Conservation (phyloP, 208 protist genomes). For the Crithidia fasciculata region DNA sequence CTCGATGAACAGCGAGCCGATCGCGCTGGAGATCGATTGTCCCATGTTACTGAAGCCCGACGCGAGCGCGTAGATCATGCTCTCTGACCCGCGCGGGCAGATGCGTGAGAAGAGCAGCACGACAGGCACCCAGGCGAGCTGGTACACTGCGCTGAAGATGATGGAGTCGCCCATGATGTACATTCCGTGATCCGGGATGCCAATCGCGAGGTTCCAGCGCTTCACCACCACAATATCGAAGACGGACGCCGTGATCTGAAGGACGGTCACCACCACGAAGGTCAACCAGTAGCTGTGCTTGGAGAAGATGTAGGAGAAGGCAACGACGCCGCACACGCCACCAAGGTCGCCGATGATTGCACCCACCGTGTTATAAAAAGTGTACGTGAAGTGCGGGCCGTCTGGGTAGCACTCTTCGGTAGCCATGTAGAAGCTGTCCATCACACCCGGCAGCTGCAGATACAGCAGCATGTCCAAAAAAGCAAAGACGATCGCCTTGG, state of each 20-base stretch:
- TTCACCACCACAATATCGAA: slow-evolving; percentile 75
- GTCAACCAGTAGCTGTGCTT: slow-evolving; percentile 54
- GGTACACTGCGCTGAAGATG: slow-evolving; percentile 57
- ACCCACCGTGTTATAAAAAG: slow-evolving; percentile 58
- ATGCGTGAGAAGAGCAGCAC: slow-evolving; percentile 79
- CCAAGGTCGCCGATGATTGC: slow-evolving; percentile 44
- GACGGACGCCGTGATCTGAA: slow-evolving; percentile 43
- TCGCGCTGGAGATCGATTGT: slow-evolving; percentile 30
- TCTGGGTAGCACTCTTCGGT: slow-evolving; percentile 37
- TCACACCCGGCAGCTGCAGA: slow-evolving; percentile 50
- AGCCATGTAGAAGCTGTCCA: slow-evolving; percentile 61
- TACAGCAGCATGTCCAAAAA: slow-evolving; percentile 51
- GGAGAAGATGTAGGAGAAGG: slow-evolving; percentile 67
- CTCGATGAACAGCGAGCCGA: slow-evolving; percentile 63
- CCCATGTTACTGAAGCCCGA: slow-evolving; percentile 82
- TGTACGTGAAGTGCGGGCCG: slow-evolving; percentile 62
- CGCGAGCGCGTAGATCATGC: slow-evolving; percentile 74
- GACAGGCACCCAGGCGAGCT: slow-evolving; percentile 74
- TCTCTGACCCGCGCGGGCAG: slow-evolving; percentile 83
- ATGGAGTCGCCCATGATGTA: slow-evolving; percentile 73
- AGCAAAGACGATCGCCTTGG: slow-evolving; percentile 56
- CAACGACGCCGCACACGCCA: slow-evolving; percentile 40
- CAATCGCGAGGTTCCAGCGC: slow-evolving; percentile 65
- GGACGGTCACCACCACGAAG: slow-evolving; percentile 54
- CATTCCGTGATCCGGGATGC: slow-evolving; percentile 60